Evolutionary conservation across 768 basidiomycete species (phyloP).

Genomic region (Fistulinella prunicolor): DNA sequence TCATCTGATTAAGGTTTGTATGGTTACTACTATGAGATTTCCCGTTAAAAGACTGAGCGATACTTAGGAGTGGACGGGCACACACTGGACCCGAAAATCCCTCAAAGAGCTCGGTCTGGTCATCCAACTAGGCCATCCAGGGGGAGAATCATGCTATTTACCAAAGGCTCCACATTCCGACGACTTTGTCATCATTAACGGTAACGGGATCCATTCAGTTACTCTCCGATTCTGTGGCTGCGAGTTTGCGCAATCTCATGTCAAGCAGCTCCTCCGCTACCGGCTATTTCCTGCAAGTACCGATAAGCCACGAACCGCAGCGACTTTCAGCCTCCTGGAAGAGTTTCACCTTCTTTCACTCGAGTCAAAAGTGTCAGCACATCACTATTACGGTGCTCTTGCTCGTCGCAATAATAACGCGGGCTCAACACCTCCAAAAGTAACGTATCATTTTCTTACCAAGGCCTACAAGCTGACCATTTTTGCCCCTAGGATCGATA

Average conservation of each 20-base stretch:
- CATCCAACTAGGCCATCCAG: neutral
- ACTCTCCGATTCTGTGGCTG: neutral
- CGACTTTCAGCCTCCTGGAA: neutral
- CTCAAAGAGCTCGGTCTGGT: neutral
- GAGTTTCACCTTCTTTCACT: constrained; percentile 5
- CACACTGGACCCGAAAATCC: neutral
- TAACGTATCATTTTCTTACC: neutral
- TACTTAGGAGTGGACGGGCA: neutral
- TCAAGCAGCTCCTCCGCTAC: constrained; percentile 15
- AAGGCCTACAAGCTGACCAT: neutral
- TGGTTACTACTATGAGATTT: neutral
- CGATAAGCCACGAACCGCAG: constrained; percentile 23
- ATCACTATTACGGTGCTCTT: constrained; percentile 32
- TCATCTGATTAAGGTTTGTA: neutral
- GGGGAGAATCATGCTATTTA: neutral
- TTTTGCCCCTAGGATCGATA: constrained; percentile 12
- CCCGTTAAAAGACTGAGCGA: neutral
- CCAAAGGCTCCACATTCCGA: neutral
- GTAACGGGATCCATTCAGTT: neutral
- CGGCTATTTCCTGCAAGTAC: constrained; percentile 33
- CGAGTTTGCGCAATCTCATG: neutral
- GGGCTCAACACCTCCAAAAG: constrained; percentile 14
- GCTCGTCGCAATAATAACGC: constrained; percentile 26
- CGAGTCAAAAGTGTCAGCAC: constrained; percentile 28
- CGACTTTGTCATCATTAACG: neutral